These are phyloP conservation scores for Chaetomium globosum DNA, from an alignment of 2,329 filamentous ascomycete species.

Conservation along the genomic window DNA sequence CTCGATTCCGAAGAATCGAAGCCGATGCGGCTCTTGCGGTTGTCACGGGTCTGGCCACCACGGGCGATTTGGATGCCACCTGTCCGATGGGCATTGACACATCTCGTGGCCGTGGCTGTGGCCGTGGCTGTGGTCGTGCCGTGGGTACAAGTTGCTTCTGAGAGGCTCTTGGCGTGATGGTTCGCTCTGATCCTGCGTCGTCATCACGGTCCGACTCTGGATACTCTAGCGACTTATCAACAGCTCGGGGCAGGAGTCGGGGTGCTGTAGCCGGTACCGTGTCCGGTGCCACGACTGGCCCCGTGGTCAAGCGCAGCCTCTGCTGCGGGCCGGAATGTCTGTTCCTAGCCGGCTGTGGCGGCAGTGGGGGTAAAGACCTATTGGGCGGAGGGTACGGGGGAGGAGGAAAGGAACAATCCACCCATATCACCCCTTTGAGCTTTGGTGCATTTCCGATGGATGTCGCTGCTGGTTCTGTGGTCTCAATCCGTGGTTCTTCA, in stretches of 20 bases:
- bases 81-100: background rate
- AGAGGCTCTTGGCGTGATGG: background rate
- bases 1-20: constrained; percentile 1
- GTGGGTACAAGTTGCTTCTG: background rate
- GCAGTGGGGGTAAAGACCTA: constrained; percentile 4
- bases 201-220: background rate
- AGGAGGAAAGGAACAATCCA: constrained; percentile 5
- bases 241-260: background rate
- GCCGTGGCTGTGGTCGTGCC: no score
- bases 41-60: background rate
- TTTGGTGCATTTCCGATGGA: background rate
- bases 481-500: background rate
- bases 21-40: background rate
- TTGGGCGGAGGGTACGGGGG: constrained; percentile 2
- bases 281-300: background rate
- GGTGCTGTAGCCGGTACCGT: background rate
- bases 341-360: background rate
- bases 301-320: background rate
- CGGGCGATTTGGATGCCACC: background rate
- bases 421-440: background rate
- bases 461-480: background rate
- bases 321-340: background rate
- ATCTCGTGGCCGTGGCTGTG: background rate
- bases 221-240: background rate
- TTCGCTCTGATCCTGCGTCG: constrained; percentile 1